A percentile compares a stretch with the other conserved stretches of the same genome.
phyloP scores from a whole-genome alignment of 495 filamentous ascomycete genomes.

The Xylaria flabelliformis region DNA sequence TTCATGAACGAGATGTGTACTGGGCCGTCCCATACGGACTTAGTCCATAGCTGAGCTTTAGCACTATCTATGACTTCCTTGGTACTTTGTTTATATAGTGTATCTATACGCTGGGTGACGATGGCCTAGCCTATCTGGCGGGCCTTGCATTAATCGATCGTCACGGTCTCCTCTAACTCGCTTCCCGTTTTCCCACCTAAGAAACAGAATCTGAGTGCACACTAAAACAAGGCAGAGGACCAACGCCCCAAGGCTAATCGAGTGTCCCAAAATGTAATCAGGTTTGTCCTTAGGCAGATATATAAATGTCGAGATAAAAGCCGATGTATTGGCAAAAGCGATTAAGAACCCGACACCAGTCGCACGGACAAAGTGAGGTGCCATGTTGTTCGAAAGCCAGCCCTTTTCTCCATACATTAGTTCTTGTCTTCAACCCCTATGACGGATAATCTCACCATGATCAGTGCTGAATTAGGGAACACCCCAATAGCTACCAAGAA shows the following conservation, averaged over 20 bases:
- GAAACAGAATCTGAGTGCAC: conserved; percentile 42
- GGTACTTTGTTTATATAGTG: conserved; percentile 38
- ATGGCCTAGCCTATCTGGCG: conserved; percentile 47
- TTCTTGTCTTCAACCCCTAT: conserved; percentile 54
- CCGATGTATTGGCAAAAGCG: conserved; percentile 52
- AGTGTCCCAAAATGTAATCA: conserved; percentile 54
- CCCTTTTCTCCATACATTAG: conserved; percentile 28
- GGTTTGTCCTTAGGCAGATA: conserved; percentile 55
- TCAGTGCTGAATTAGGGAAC: conserved; percentile 64
- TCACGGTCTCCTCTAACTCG: conserved; percentile 51
- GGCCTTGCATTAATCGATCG: conserved; percentile 43
- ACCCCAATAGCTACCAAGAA: conserved; percentile 66
- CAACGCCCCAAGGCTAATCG: conserved; percentile 54
- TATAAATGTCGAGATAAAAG: conserved; percentile 60
- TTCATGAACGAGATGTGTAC: background rate
- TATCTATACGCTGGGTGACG: conserved; percentile 56
- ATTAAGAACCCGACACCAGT: conserved; percentile 54
- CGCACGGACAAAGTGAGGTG: conserved; percentile 57
- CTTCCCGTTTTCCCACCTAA: conserved; percentile 55
- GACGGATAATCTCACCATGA: conserved; percentile 44
- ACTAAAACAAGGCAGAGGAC: conserved; percentile 47
- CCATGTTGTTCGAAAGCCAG: conserved; percentile 52
- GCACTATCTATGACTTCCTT: background rate
- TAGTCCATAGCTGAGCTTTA: background rate
- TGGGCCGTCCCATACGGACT: background rate